Percentiles rank a stretch among this genome's conserved stretches.
Conservation (phyloP, 768 basidiomycete species). For the Serpula lacrymans region DNA sequence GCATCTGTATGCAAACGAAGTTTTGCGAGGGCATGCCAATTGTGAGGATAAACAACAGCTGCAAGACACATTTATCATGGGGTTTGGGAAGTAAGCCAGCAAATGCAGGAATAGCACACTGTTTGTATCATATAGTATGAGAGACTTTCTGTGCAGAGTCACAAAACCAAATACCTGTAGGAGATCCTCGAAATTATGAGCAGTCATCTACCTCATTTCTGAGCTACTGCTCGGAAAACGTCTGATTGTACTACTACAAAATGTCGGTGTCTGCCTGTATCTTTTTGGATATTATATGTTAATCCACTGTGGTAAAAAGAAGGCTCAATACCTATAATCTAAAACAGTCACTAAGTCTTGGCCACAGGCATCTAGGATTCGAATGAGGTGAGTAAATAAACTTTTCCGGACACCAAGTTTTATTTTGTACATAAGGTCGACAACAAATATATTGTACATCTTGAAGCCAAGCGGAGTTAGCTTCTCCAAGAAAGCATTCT, state of each 20-base stretch:
- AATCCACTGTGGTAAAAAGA: constrained; percentile 1
- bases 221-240: constrained; percentile 5
- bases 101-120: constrained; percentile 29
- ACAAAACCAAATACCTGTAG: background rate
- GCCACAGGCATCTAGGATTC: constrained; percentile 14
- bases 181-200: background rate
- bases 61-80: constrained; percentile 10
- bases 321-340: constrained; percentile 5
- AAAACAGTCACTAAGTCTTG: constrained; percentile 11
- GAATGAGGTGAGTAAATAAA: constrained; percentile 23
- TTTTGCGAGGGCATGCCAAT: constrained; percentile 35
- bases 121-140: no score
- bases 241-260: constrained; percentile 20
- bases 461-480: constrained; percentile 13
- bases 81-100: constrained; percentile 20
- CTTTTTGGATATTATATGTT: constrained; percentile 9
- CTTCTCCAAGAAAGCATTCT: constrained; percentile 28
- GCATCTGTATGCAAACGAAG: constrained; percentile 26
- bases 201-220: background rate
- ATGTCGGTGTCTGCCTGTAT: constrained; percentile 19
- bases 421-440: constrained; percentile 29
- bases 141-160: no score
- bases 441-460: constrained; percentile 18
- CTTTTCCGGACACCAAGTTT: constrained; percentile 31
- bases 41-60: constrained; percentile 21